Evolutionary conservation across 225 moss, liverwort and hornwort genomes (phyloP).

Genomic region (Marchantia paleacea): DNA sequence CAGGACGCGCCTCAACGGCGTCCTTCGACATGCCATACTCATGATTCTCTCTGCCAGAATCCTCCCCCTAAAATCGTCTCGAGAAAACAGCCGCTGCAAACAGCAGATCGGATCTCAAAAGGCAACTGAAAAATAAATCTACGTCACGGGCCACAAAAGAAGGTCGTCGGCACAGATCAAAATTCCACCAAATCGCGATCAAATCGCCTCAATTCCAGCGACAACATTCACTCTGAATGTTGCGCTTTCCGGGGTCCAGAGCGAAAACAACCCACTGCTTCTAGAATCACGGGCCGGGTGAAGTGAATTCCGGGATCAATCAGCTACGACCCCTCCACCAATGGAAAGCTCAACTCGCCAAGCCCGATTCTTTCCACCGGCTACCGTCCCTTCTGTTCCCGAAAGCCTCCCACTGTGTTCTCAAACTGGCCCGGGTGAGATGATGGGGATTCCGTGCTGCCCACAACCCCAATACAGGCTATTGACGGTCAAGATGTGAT

Average conservation of each 20-base stretch:
- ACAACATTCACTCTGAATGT: too few species aligned
- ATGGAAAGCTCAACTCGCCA: background rate
- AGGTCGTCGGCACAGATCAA: background rate
- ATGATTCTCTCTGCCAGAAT: background rate
- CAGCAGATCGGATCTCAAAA: background rate
- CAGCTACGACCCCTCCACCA: background rate
- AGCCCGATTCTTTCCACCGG: background rate
- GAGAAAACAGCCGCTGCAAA: background rate
- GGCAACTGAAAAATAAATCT: background rate
- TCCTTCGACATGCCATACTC: conserved; percentile 22
- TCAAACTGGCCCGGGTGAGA: too few species aligned
- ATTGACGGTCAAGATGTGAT: too few species aligned
- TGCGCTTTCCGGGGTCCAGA: background rate
- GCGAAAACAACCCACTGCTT: background rate
- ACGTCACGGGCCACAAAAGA: background rate
- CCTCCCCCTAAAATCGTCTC: background rate
- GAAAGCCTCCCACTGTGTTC: too few species aligned
- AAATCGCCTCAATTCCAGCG: background rate
- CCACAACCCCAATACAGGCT: too few species aligned
- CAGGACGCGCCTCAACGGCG: conserved; percentile 11
- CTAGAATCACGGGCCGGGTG: conserved; percentile 3
- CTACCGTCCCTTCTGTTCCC: background rate
- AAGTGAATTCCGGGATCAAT: background rate
- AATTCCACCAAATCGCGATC: conserved; percentile 5
- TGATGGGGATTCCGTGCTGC: too few species aligned